Percentiles rank a stretch among this genome's conserved stretches.
Evolutionary conservation across 2,329 filamentous ascomycete species (phyloP).

Genomic region (Ilyonectria mors-panacis): DNA sequence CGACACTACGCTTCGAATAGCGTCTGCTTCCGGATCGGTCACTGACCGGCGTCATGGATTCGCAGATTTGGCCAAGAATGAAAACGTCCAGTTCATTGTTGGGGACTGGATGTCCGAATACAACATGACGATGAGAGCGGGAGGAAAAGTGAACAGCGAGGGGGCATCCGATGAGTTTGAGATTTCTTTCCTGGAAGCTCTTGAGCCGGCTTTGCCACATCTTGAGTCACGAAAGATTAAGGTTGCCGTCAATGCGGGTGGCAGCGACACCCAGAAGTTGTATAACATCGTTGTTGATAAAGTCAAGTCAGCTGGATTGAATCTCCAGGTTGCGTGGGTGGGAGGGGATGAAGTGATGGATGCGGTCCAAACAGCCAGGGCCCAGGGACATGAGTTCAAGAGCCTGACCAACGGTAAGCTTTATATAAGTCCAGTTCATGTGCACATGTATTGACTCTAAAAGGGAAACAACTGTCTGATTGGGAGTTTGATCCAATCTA

Average conservation of each 20-base stretch:
- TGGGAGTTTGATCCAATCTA: conserved; percentile 38
- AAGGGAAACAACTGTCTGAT: conserved; percentile 16
- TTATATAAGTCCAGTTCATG: not conserved
- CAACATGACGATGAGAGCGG: conserved; percentile 60
- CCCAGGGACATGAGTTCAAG: conserved; percentile 36
- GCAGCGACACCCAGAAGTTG: conserved; percentile 51
- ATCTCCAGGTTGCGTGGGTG: conserved; percentile 54
- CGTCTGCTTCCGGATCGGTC: conserved; percentile 6
- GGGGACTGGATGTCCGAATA: conserved; percentile 53
- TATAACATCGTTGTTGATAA: conserved; percentile 45
- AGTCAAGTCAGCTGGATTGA: conserved; percentile 31
- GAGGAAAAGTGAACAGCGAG: conserved; percentile 35
- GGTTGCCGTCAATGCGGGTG: conserved; percentile 55
- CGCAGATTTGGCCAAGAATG: conserved; percentile 2
- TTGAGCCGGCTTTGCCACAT: conserved; percentile 47
- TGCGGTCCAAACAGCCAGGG: conserved; percentile 26
- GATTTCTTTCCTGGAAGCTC: conserved; percentile 50
- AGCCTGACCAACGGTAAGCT: conserved; percentile 40
- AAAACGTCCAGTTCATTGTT: conserved; percentile 14
- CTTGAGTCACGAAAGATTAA: conserved; percentile 51
- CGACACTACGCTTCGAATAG: conserved; percentile 6
- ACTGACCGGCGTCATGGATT: conserved; percentile 10
- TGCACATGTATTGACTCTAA: no score
- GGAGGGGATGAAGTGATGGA: conserved; percentile 53
- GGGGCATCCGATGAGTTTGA: conserved; percentile 42